phyloP scores from a whole-genome alignment of 1,139 yeast genomes.

The Candida dubliniensis region DNA sequence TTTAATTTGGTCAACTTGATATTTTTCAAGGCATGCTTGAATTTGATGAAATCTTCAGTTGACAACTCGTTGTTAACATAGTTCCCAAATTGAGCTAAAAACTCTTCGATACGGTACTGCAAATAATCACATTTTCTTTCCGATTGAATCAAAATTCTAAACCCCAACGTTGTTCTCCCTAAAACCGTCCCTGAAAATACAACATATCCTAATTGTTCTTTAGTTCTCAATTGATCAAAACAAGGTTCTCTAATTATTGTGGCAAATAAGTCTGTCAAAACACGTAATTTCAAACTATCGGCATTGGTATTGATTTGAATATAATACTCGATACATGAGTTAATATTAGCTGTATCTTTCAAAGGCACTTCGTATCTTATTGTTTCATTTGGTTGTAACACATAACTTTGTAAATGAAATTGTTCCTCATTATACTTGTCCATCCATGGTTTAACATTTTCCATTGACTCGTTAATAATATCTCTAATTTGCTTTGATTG shows the following conservation, averaged over 20 bases:
- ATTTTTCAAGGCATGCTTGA: conserved; percentile 65
- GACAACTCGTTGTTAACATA: conserved; percentile 41
- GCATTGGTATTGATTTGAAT: conserved; percentile 61
- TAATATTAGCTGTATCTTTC: conserved; percentile 70
- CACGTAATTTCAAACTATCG: conserved; percentile 28
- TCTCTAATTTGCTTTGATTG: conserved; percentile 44
- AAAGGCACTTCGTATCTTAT: conserved; percentile 53
- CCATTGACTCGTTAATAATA: conserved; percentile 22
- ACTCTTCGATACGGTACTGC: conserved; percentile 73
- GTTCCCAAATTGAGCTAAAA: conserved; percentile 45
- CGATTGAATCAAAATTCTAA: conserved; percentile 81
- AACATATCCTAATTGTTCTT: conserved; percentile 83
- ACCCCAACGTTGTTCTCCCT: conserved; percentile 74
- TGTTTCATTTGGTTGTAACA: conserved; percentile 44
- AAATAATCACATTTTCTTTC: conserved; percentile 75
- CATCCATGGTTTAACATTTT: conserved; percentile 36
- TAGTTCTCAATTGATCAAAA: conserved; percentile 84
- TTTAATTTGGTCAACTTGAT: conserved; percentile 71
- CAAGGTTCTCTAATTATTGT: conserved; percentile 84
- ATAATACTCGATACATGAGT: conserved; percentile 81
- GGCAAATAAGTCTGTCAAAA: conserved; percentile 64
- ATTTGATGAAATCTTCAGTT: conserved; percentile 64
- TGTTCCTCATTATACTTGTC: conserved; percentile 31
- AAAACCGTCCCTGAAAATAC: conserved; percentile 76
- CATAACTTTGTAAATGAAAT: conserved; percentile 30